Evolutionary conservation across 495 filamentous ascomycete species (phyloP).

Genomic region (Bryoglossum gracile): DNA sequence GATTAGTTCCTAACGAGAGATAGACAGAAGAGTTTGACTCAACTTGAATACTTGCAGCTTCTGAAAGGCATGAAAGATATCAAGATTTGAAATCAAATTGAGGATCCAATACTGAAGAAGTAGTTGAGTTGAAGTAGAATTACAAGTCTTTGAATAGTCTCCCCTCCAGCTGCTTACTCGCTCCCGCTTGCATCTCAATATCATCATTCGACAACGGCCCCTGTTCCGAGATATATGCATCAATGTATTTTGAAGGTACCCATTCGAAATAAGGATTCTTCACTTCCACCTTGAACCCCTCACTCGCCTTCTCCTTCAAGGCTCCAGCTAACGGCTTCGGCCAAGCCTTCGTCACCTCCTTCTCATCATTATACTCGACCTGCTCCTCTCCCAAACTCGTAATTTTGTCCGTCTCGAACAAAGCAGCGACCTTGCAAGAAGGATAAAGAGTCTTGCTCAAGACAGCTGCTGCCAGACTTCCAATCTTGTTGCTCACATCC

Average conservation of each 20-base stretch:
- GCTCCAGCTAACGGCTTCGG: background rate
- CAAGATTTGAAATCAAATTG: too few relatives aligned
- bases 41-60: too few relatives aligned
- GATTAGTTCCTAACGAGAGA: too few relatives aligned
- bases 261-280: constrained; percentile 63
- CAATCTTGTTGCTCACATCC: constrained; percentile 59
- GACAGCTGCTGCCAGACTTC: constrained; percentile 49
- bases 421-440: constrained; percentile 39
- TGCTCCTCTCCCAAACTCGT: constrained; percentile 29
- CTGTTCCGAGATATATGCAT: constrained; percentile 51
- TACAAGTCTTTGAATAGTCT: constrained; percentile 33
- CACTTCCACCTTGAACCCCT: constrained; percentile 30
- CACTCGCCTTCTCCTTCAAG: background rate
- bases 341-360: constrained; percentile 45
- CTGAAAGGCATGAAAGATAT: too few relatives aligned
- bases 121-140: background rate
- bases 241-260: constrained; percentile 45
- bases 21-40: too few relatives aligned
- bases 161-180: constrained; percentile 26
- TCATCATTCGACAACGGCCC: constrained; percentile 29
- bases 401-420: constrained; percentile 56
- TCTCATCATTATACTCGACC: constrained; percentile 26
- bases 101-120: too few relatives aligned
- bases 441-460: constrained; percentile 39
- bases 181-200: constrained; percentile 28